These are phyloP conservation scores for Millerozyma acaciae DNA, from an alignment of 805 yeast species.

Conservation along the genomic window DNA sequence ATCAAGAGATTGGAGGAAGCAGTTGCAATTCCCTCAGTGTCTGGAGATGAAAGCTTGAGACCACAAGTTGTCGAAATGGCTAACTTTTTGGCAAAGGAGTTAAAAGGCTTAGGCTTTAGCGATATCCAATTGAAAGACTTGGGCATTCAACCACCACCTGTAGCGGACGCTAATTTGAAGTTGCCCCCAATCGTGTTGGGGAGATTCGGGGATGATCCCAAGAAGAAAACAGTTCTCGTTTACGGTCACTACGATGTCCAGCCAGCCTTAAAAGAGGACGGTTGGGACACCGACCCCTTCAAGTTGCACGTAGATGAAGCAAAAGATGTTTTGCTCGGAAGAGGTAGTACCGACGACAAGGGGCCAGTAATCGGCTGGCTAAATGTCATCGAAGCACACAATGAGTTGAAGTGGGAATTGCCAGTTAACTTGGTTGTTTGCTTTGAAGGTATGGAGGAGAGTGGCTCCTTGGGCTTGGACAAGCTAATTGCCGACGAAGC, in stretches of 20 bases:
- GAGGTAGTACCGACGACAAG: conserved; percentile 97
- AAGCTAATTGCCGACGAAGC: conserved; percentile 78
- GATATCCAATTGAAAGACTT: conserved; percentile 80
- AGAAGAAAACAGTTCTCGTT: conserved; percentile 81
- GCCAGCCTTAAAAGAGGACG: conserved; percentile 89
- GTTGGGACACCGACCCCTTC: conserved; percentile 95
- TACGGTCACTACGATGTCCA: conserved; percentile 99
- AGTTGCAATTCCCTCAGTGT: conserved; percentile 93
- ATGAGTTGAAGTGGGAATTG: conserved; percentile 73
- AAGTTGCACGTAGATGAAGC: conserved; percentile 54
- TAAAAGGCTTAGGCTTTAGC: conserved; percentile 67
- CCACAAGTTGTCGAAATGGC: conserved; percentile 91
- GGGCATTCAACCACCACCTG: conserved; percentile 92
- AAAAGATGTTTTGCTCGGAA: conserved; percentile 72
- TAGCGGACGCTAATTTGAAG: conserved; percentile 56
- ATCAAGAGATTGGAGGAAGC: conserved; percentile 72
- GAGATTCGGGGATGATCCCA: conserved; percentile 75
- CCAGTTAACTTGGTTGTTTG: conserved; percentile 92
- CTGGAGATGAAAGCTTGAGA: conserved; percentile 84
- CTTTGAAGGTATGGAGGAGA: conserved; percentile 99
- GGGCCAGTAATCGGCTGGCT: conserved; percentile 99
- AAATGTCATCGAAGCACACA: conserved; percentile 88
- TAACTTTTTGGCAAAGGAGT: conserved; percentile 67
- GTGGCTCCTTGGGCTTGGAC: conserved; percentile 92
- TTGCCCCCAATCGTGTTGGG: conserved; percentile 96